Evolutionary conservation across 2,329 filamentous ascomycete genomes (phyloP).

Genomic region (Penicillium carneum): DNA sequence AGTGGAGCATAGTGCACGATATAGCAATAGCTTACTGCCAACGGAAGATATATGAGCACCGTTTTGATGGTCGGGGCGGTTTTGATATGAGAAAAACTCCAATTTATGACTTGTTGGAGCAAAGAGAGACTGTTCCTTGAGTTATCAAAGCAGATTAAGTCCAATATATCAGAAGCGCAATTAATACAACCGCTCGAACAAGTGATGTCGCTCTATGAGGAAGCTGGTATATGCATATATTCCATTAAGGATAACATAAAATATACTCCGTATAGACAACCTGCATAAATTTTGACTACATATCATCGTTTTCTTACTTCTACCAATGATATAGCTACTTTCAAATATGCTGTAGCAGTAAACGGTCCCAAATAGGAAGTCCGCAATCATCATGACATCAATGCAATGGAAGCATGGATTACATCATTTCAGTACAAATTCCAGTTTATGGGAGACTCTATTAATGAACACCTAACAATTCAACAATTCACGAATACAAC

Average conservation of each 20-base stretch:
- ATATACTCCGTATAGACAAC: neutral
- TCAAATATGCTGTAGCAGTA: neutral
- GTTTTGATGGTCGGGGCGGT: slow-evolving; percentile 50
- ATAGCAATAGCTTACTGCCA: slow-evolving; percentile 51
- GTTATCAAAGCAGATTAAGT: neutral
- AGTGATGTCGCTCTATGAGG: neutral
- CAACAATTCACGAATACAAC: neutral
- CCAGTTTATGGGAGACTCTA: neutral
- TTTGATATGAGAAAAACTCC: slow-evolving; percentile 43
- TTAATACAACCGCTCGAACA: neutral
- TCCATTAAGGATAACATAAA: neutral
- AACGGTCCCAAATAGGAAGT: neutral
- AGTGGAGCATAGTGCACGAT: slow-evolving; percentile 49
- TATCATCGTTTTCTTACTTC: neutral
- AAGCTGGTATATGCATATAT: neutral
- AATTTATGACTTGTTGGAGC: slow-evolving; percentile 50
- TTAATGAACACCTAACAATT: too few species aligned
- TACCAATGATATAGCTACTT: neutral
- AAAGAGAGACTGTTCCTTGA: slow-evolving; percentile 33
- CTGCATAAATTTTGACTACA: neutral
- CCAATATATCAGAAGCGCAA: neutral
- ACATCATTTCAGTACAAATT: neutral
- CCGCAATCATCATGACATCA: slow-evolving; percentile 19
- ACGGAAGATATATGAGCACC: slow-evolving; percentile 50
- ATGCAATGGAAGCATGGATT: neutral